Percentiles rank a stretch among this genome's conserved stretches.
These are phyloP conservation scores for Hyaloscypha bicolor DNA, from an alignment of 495 filamentous ascomycete species.

Conservation along the genomic window DNA sequence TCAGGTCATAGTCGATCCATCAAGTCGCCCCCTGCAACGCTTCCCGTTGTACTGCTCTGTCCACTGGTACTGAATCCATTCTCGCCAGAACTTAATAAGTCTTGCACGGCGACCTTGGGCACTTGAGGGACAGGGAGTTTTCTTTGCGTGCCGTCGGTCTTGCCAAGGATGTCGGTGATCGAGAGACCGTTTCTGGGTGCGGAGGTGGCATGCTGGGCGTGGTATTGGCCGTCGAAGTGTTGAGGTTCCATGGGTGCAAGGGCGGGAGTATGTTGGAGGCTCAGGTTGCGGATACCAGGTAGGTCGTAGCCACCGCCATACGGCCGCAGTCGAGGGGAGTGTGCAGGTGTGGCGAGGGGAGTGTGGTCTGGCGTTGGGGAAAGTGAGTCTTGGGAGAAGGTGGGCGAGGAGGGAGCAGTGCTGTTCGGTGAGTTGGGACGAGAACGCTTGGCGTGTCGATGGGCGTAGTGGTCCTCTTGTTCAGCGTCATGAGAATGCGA, in stretches of 20 bases:
- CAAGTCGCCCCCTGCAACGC: slow-evolving; percentile 34
- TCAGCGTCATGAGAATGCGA: slow-evolving; percentile 77
- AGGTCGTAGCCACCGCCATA: slow-evolving; percentile 63
- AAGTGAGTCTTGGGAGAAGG: slow-evolving; percentile 93
- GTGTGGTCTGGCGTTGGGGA: slow-evolving; percentile 98
- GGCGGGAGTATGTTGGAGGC: slow-evolving; percentile 84
- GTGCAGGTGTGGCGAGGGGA: slow-evolving; percentile 90
- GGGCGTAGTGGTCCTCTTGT: slow-evolving; percentile 72
- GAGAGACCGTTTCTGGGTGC: slow-evolving; percentile 66
- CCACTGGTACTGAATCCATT: slow-evolving; percentile 55
- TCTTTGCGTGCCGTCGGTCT: slow-evolving; percentile 80
- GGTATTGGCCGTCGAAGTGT: slow-evolving; percentile 57
- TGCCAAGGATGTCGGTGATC: slow-evolving; percentile 90
- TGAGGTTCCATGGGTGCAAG: slow-evolving; percentile 90
- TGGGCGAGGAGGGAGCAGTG: slow-evolving; percentile 95
- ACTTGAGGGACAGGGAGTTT: slow-evolving; percentile 93
- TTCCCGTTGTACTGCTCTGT: slow-evolving; percentile 32
- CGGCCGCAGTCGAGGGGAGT: slow-evolving; percentile 89
- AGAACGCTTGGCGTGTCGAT: slow-evolving; percentile 81
- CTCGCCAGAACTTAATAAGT: slow-evolving; percentile 66
- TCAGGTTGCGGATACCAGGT: slow-evolving; percentile 85
- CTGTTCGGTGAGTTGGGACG: slow-evolving; percentile 92
- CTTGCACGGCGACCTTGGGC: slow-evolving; percentile 87
- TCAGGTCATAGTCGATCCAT: slow-evolving; percentile 33
- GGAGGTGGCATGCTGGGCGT: slow-evolving; percentile 31